phyloP scores from a whole-genome alignment of 495 filamentous ascomycete genomes.

The Penicillium dipodomyicola region DNA sequence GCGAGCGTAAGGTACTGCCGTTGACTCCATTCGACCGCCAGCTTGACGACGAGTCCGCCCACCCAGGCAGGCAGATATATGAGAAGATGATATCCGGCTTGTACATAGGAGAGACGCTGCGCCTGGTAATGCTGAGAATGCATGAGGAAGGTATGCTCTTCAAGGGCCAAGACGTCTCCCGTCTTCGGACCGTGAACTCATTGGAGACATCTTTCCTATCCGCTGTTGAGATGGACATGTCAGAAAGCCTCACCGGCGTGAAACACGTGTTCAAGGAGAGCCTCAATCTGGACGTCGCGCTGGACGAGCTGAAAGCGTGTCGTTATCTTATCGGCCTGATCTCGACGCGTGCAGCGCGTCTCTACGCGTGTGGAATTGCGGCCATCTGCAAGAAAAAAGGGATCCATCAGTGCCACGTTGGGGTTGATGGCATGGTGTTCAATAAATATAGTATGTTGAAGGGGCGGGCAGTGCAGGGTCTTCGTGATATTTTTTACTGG shows the following conservation, averaged over 20 bases:
- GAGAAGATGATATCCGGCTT: slow-evolving; percentile 51
- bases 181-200: slow-evolving; percentile 65
- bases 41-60: slow-evolving; percentile 40
- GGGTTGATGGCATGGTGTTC: slow-evolving; percentile 88
- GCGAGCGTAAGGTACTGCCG: slow-evolving; percentile 80
- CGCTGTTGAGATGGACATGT: slow-evolving; percentile 69
- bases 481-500: slow-evolving; percentile 52
- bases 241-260: slow-evolving; percentile 69
- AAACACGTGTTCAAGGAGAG: slow-evolving; percentile 66
- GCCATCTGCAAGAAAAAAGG: slow-evolving; percentile 90
- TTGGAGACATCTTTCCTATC: slow-evolving; percentile 81
- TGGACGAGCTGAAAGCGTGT: slow-evolving; percentile 72
- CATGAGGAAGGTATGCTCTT: slow-evolving; percentile 35
- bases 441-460: slow-evolving; percentile 94
- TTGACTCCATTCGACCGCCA: slow-evolving; percentile 33
- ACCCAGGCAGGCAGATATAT: slow-evolving; percentile 46
- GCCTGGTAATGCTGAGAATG: slow-evolving; percentile 40
- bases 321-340: slow-evolving; percentile 81
- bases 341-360: slow-evolving; percentile 80
- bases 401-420: slow-evolving; percentile 76
- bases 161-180: slow-evolving; percentile 45
- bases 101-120: slow-evolving; percentile 49
- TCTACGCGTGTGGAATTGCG: slow-evolving; percentile 87
- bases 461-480: slow-evolving; percentile 70
- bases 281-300: slow-evolving; percentile 61